Percentiles rank a stretch among this genome's conserved stretches.
phyloP scores from a whole-genome alignment of 2,329 filamentous ascomycete species.

The Lachnellula arida region DNA sequence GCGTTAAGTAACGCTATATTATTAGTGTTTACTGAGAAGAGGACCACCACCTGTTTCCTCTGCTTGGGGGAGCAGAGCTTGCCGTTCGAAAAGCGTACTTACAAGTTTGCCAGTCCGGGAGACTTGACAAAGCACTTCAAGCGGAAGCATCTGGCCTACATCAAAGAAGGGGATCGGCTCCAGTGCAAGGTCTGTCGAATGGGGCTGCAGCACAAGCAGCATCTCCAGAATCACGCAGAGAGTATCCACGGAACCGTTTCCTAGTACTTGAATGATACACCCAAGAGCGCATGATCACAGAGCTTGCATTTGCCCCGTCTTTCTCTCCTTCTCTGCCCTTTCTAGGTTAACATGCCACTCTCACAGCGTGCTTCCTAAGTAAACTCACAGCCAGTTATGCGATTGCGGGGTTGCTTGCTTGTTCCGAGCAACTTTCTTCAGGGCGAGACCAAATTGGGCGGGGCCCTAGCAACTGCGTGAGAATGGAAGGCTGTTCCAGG shows the following conservation, averaged over 20 bases:
- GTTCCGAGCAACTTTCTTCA: no score
- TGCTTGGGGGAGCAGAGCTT: no score
- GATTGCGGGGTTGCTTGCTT: conserved; percentile 1
- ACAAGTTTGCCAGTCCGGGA: conserved; percentile 17
- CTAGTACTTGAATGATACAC: conserved; percentile 6
- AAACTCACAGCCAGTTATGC: no score
- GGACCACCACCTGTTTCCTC: no score
- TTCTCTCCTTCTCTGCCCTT: background rate
- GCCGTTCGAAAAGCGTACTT: conserved; percentile 8
- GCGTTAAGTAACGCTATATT: no score
- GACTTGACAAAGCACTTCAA: background rate
- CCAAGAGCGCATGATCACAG: background rate
- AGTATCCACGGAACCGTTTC: conserved; percentile 19
- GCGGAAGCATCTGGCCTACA: conserved; percentile 18
- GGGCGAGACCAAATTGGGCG: no score
- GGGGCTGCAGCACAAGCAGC: conserved; percentile 13
- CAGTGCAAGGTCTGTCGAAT: conserved; percentile 20
- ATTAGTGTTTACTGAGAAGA: no score
- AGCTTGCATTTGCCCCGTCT: background rate
- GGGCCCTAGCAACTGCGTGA: no score
- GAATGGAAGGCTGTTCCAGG: no score
- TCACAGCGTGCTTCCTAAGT: no score
- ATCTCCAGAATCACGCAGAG: conserved; percentile 17
- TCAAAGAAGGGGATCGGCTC: conserved; percentile 18
- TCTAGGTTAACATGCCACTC: no score